Evolutionary conservation across 2,329 filamentous ascomycete species (phyloP), one percentile per base, ranked within the genome.

Genomic region (Ascocoryne sarcoides): DNA sequence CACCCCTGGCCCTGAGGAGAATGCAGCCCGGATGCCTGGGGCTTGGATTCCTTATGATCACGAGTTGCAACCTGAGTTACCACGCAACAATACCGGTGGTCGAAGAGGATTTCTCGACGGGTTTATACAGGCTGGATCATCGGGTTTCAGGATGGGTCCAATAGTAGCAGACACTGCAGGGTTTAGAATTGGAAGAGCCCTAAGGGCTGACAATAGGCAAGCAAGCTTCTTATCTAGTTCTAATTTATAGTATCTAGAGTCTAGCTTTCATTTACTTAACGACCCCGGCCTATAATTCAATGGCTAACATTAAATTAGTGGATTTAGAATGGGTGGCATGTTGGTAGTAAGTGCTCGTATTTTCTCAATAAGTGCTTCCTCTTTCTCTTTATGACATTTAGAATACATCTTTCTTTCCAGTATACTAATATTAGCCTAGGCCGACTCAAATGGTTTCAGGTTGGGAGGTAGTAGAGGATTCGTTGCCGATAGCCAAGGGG

Each of bases 11-110:
- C 23, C 29, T 10, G 40, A 29, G 19, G 41, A 31, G 66, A 64
- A 3, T 66, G 71, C 47, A 54, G 20, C 23, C 15, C 26, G 18
- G 7, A 64, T 40, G 65, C 71, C 9, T 49, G 75, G 40, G 62
- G 67, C 15, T 64, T 74, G 43, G 66, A 68, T 17, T 62, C 60
- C 5, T 44, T 71, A 16, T 39, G 49, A 50, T 12, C 45, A 49
- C 26, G 47, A 55, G 29, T 30, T 42, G 19, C 32, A 36, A 15
- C 26, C 35, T 36, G 42, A 37, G 20, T 14, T 29, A 10, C 14
- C 17, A 19, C 26, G 23, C 16, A 45, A 38, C 14, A 26, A 36
- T 32, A 14, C 18, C 28, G 36, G 21, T 23, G 31, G 37, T 29
- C 26, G 32, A n/a, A 34, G 36, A 18, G 40, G 44, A 2, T 43